A percentile compares a stretch with the other conserved stretches of the same genome.
Conservation (phyloP, 768 basidiomycete species). For the Plicaturopsis crispa region DNA sequence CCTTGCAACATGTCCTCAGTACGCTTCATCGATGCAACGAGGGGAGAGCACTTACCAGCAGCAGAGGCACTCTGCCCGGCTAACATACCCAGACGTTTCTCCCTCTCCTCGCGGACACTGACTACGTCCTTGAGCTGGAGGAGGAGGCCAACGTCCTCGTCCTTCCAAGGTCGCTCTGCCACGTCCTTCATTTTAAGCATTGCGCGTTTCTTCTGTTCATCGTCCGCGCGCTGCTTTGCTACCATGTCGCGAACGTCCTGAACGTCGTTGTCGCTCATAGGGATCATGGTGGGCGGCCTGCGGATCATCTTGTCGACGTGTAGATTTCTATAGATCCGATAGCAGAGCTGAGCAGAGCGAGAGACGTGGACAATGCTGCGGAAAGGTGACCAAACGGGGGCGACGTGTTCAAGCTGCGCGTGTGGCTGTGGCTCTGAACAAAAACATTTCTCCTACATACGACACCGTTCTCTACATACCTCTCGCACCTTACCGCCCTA, state of each 20-base stretch:
- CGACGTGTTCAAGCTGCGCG: neutral
- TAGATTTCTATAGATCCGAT: constrained; percentile 4
- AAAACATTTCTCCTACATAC: constrained; percentile 3
- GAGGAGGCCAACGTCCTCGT: neutral
- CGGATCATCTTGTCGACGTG: constrained; percentile 53
- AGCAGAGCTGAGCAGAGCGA: constrained; percentile 8
- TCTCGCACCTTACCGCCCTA: constrained; percentile 6
- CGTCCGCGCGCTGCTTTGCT: constrained; percentile 28
- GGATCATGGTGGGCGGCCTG: constrained; percentile 67
- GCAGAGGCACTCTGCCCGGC: constrained; percentile 18
- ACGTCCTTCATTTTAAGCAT: neutral
- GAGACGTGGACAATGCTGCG: constrained; percentile 12
- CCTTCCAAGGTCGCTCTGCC: neutral
- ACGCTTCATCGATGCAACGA: too few species aligned
- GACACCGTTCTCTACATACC: constrained; percentile 4
- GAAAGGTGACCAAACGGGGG: neutral
- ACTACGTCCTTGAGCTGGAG: constrained; percentile 3
- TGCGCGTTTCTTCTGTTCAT: neutral
- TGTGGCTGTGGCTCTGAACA: constrained; percentile 6
- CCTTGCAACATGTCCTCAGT: too few species aligned
- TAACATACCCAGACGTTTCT: constrained; percentile 18
- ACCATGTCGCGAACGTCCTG: constrained; percentile 67
- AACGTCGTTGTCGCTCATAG: constrained; percentile 70
- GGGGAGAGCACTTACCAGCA: too few species aligned
- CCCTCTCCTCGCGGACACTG: constrained; percentile 17